Evolutionary conservation across 352 stramenopile species (phyloP).

Genomic region (Phytophthora meadii): DNA sequence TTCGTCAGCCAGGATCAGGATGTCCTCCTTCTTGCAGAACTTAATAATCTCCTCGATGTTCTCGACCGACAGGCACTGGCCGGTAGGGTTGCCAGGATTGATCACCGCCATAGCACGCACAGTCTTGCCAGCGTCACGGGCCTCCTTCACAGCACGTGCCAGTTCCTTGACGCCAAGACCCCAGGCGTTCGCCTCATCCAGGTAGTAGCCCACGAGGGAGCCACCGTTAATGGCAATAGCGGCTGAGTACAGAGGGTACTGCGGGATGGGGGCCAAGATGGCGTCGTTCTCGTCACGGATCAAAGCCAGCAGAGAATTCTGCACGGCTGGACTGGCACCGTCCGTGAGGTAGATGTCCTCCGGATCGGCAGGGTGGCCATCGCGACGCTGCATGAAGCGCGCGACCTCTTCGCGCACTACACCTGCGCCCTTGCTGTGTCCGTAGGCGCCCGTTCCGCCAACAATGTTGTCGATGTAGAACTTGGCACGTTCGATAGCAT

Average conservation of each 20-base stretch:
- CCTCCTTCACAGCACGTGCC: conserved; percentile 89
- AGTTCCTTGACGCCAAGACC: conserved; percentile 90
- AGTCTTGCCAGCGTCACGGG: conserved; percentile 89
- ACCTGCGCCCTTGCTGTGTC: conserved; percentile 90
- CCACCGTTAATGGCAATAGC: conserved; percentile 96
- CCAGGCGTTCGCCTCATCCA: conserved; percentile 97
- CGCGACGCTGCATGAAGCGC: conserved; percentile 87
- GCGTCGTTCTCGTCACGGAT: conserved; percentile 89
- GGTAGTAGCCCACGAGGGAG: conserved; percentile 97
- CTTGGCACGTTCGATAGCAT: conserved; percentile 89
- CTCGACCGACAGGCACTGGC: conserved; percentile 83
- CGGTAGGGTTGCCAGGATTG: conserved; percentile 99
- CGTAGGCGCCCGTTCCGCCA: conserved; percentile 93
- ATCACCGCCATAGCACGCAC: conserved; percentile 98
- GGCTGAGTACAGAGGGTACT: conserved; percentile 99
- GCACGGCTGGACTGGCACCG: conserved; percentile 95
- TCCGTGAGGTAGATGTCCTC: conserved; percentile 98
- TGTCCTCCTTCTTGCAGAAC: conserved; percentile 95
- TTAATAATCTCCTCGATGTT: conserved; percentile 96
- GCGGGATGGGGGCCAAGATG: conserved; percentile 98
- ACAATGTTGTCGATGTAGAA: conserved; percentile 89
- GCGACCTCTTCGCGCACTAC: conserved; percentile 92
- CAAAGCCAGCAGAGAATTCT: conserved; percentile 92
- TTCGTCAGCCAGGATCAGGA: conserved; percentile 98
- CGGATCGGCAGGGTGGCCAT: conserved; percentile 91